Conservation (phyloP, 768 basidiomycete genomes). For the Boletus rufocinnamomeus region DNA sequence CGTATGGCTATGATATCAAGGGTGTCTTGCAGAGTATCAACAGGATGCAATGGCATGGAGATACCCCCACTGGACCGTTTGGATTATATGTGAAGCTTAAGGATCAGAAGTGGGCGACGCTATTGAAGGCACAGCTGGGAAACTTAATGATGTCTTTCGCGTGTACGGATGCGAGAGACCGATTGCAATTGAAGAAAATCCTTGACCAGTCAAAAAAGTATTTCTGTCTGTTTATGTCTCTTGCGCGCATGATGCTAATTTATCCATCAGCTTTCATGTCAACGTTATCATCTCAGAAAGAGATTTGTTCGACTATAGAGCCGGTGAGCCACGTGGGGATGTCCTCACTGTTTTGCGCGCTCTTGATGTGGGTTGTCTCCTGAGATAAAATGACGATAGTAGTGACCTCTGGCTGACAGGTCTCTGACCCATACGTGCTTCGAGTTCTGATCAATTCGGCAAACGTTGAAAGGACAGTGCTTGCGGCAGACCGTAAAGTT, state of each 20-base stretch:
- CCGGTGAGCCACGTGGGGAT: conserved; percentile 65
- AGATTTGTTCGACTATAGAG: conserved; percentile 79
- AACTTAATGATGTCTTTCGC: conserved; percentile 66
- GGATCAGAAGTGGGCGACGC: conserved; percentile 63
- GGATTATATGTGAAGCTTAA: conserved; percentile 76
- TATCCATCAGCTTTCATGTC: conserved; percentile 42
- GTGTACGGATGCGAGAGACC: conserved; percentile 70
- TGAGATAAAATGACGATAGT: neutral
- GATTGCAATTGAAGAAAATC: conserved; percentile 54
- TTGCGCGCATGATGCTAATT: conserved; percentile 11
- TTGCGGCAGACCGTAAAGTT: conserved; percentile 63
- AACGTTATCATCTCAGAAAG: conserved; percentile 65
- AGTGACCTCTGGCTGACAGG: conserved; percentile 42
- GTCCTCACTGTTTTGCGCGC: conserved; percentile 79
- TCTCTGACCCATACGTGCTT: conserved; percentile 70
- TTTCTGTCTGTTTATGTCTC: conserved; percentile 30
- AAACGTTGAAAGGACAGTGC: conserved; percentile 69
- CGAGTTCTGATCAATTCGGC: conserved; percentile 79
- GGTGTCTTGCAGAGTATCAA: conserved; percentile 55
- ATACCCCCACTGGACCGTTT: conserved; percentile 74
- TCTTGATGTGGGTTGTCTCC: conserved; percentile 57
- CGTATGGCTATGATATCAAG: conserved; percentile 66
- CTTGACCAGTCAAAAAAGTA: conserved; percentile 64
- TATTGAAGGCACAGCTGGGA: conserved; percentile 68
- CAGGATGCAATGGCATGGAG: conserved; percentile 59